phyloP scores from a whole-genome alignment of 306 rosid species.

The Begonia fuchsioides region DNA sequence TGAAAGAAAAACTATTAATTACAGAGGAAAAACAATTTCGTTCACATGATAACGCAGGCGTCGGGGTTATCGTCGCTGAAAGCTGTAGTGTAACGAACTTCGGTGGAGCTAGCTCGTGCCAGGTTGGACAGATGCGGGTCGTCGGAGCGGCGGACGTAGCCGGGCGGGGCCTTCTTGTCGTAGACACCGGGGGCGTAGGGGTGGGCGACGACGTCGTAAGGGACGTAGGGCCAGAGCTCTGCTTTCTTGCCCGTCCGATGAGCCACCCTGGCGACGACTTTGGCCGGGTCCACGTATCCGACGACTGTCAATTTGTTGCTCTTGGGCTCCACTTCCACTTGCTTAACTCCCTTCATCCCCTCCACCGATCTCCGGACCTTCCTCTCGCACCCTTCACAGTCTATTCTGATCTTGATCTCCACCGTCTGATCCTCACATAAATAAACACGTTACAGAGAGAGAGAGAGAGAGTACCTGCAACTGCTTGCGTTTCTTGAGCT shows the following conservation, averaged over 20 bases:
- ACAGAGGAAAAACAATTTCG: no score
- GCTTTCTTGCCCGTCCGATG: slow-evolving; percentile 77
- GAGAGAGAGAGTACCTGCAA: slow-evolving; percentile 34
- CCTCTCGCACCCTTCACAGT: slow-evolving; percentile 85
- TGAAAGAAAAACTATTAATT: no score
- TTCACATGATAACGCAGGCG: slow-evolving; percentile 57
- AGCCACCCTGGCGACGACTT: slow-evolving; percentile 46
- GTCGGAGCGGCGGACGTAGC: slow-evolving; percentile 42
- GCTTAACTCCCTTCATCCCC: slow-evolving; percentile 71
- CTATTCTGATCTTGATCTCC: slow-evolving; percentile 74
- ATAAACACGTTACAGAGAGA: no score
- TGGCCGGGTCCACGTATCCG: slow-evolving; percentile 51
- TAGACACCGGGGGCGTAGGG: slow-evolving; percentile 63
- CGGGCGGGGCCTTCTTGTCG: slow-evolving; percentile 67
- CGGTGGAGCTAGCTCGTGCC: slow-evolving; percentile 74
- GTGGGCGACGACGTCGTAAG: slow-evolving; percentile 63
- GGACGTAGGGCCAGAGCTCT: slow-evolving; percentile 82
- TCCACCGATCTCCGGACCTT: slow-evolving; percentile 49
- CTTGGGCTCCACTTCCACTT: slow-evolving; percentile 52
- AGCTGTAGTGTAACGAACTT: slow-evolving; percentile 68
- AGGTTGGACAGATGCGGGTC: slow-evolving; percentile 24
- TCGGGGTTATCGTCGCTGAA: slow-evolving; percentile 74
- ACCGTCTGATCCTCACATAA: slow-evolving; percentile 38
- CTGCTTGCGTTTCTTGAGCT: slow-evolving; percentile 33
- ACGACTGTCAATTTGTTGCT: slow-evolving; percentile 53